Percentiles rank a stretch among this genome's conserved stretches.
These are phyloP conservation scores for Rubia tinctorum DNA, from an alignment of 305 asterid species.

Conservation along the genomic window DNA sequence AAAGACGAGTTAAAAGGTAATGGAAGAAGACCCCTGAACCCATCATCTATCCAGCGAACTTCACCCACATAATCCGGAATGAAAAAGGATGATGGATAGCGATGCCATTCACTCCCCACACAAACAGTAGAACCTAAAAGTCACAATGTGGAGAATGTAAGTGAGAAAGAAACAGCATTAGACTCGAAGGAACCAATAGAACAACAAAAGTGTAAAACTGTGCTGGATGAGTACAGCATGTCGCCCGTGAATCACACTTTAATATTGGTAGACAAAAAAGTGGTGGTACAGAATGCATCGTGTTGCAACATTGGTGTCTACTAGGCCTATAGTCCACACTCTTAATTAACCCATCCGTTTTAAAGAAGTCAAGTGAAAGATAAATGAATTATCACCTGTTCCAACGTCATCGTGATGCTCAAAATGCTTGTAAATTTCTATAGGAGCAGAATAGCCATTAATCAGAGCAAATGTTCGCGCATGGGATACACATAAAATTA, in stretches of 20 bases:
- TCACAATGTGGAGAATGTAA: slow-evolving; percentile 6
- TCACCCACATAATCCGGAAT: slow-evolving; percentile 75
- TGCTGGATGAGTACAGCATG: neutral
- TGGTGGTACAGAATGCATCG: neutral
- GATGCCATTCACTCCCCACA: slow-evolving; percentile 98
- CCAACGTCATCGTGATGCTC: slow-evolving; percentile 87
- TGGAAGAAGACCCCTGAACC: slow-evolving; percentile 94
- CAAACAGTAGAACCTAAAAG: slow-evolving; percentile 69
- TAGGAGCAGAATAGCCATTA: slow-evolving; percentile 91
- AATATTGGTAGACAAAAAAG: neutral
- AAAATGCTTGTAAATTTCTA: slow-evolving; percentile 93
- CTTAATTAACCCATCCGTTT: neutral
- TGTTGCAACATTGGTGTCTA: neutral
- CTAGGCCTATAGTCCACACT: neutral
- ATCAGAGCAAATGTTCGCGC: slow-evolving; percentile 85
- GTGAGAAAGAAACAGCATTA: slow-evolving; percentile 19
- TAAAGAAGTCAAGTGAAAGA: neutral
- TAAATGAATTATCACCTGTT: slow-evolving; percentile 44
- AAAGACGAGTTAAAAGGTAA: slow-evolving; percentile 81
- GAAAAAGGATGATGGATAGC: slow-evolving; percentile 89
- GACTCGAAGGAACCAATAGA: neutral
- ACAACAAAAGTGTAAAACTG: neutral
- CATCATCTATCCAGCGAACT: slow-evolving; percentile 96
- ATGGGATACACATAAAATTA: slow-evolving; percentile 91
- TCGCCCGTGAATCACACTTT: neutral